phyloP scores from a whole-genome alignment of 306 rosid species.

The Prunus persica region Prunus_persica_NCBIv2 NC_034013.1:2880501-2881000 shows the following conservation, averaged over 20 bases:
- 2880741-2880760: constrained; percentile 52
- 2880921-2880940: background rate
- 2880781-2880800: background rate
- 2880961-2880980: background rate
- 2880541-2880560: constrained; percentile 60
- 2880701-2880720: constrained; percentile 83
- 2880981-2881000: too few species aligned
- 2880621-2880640: constrained; percentile 59
- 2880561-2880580: constrained; percentile 41
- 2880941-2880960: background rate
- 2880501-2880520: constrained; percentile 62
- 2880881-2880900: too few species aligned
- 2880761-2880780: constrained; percentile 16
- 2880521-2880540: constrained; percentile 64
- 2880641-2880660: constrained; percentile 68
- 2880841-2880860: background rate
- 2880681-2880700: constrained; percentile 62
- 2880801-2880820: too few species aligned
- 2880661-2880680: constrained; percentile 45
- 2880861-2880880: too few species aligned
- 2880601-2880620: constrained; percentile 62
- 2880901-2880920: background rate
- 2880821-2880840: background rate
- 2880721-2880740: constrained; percentile 78
- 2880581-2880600: constrained; percentile 23